Conservation (phyloP, 2,329 filamentous ascomycete species). For the Aspergillus transmontanensis region DNA sequence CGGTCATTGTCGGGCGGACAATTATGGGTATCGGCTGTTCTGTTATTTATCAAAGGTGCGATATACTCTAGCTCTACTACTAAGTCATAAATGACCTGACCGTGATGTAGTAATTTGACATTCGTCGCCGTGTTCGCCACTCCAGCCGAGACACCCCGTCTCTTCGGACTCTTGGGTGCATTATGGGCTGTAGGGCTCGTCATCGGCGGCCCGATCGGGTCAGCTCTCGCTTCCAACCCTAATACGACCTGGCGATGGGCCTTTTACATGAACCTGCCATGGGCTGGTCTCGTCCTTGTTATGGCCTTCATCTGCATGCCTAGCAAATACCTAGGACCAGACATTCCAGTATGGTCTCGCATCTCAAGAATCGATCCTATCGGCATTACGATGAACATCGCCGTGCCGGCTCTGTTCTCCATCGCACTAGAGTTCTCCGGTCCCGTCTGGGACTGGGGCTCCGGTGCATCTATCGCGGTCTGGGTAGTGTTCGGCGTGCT, state of each 20-base stretch:
- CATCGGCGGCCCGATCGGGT: slow-evolving; percentile 4
- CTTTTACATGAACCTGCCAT: slow-evolving; percentile 6
- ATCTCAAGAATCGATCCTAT: slow-evolving; percentile 7
- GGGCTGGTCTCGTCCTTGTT: not conserved
- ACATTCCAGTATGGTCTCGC: not conserved
- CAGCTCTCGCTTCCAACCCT: not conserved
- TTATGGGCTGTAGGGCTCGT: slow-evolving; percentile 5
- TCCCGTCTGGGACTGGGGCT: slow-evolving; percentile 50
- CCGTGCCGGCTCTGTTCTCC: slow-evolving; percentile 25
- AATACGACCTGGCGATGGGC: slow-evolving; percentile 9
- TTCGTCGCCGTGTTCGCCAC: slow-evolving; percentile 6
- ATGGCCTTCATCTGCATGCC: slow-evolving; percentile 9
- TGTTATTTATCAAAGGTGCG: slow-evolving; percentile 3
- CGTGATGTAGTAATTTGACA: not conserved
- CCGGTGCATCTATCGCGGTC: slow-evolving; percentile 46
- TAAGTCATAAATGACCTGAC: not conserved
- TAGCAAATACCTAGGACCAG: slow-evolving; percentile 8
- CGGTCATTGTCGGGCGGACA: slow-evolving; percentile 4
- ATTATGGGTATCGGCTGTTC: slow-evolving; percentile 4
- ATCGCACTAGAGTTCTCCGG: slow-evolving; percentile 53
- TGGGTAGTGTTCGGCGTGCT: slow-evolving; percentile 51
- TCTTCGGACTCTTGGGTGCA: not conserved
- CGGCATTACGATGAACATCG: slow-evolving; percentile 8
- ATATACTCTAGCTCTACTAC: not conserved
- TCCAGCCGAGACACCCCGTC: not conserved